Evolutionary conservation across 306 rosid genomes (phyloP), one percentile per base, ranked within the genome.

Genomic region (Gillenia trifoliata): DNA sequence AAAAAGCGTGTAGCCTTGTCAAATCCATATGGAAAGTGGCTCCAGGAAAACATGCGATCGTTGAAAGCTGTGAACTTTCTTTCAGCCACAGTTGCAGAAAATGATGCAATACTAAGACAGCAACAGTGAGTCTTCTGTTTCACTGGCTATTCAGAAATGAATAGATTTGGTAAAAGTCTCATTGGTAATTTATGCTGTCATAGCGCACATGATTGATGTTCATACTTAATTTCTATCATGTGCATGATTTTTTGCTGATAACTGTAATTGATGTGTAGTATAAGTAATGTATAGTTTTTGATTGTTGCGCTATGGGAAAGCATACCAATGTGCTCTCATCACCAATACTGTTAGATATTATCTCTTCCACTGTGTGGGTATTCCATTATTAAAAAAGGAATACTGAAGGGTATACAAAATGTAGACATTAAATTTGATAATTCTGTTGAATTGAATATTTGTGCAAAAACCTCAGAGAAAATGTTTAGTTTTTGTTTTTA

Each of bases 11-110:
- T 94, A 71, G 97, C 99, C 69, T 80, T 85, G 69, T 85, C 94
- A 83, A 82, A 87, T 71, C 96, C 97, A 11, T 94, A 91, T 82
- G 99, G 97, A 83, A 82, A 88, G 66, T 94, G 97, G 99, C 76
- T 94, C 77, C 79, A 85, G 88, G 99, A 89, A 81, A 90, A 90
- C 78, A 74, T 87, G 84, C 87, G 95, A 65, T 76, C 93, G 30
- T 78, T 90, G 83, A 92, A 90, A 83, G 80, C 97, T 72, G 90
- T 59, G 73, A 86, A 87, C 79, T 94, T 94, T 77, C 92, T 87
- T 69, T 92, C 97, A 65, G 72, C 92, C 60, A 85, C 97, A 49
- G 76, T 86, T 61, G 74, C 88, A 83, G 99, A 94, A 66, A 90
- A 83, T 75, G 99, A 94, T 80, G 84, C 87, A 65, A 85, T 87